Base-by-base conservation (phyloP, 805 yeast species). In the Nakazawaea ernobii region DNA sequence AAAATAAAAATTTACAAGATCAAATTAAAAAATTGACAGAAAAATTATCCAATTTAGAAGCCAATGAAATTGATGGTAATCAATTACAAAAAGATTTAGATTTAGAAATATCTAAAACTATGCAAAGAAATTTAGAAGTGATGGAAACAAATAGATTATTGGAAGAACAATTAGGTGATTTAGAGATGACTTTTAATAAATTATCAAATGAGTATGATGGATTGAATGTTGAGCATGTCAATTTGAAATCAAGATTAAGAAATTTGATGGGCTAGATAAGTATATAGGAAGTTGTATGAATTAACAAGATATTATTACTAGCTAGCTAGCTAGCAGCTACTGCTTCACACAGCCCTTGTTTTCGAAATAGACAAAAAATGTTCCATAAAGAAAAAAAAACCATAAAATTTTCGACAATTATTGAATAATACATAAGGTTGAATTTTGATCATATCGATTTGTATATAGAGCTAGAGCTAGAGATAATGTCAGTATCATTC, bases 91-190 rank as follows among this genome's bases (percentile, higher is more conserved):
- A 55, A 32, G 65, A 63, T 36, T 54, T 67, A 53, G 77, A 75
- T 48, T 63, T 66, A 40, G 86, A 82, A 56, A 71, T 82, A 54
- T 76, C 77, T 49, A 70, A 68, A 46, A 76, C 86, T 1, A 78
- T 80, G 77, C 76, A 75, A 44, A 69, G 84, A 49, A 83, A 84
- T 52, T 57, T 73, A 42, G 82, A 80, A 59, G 85, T 84, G n/a
- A 79, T 80, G 82, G 81, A 74, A 46, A 71, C 76, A 50, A 84
- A 83, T 53, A 67, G 77, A 50, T 63, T 69, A 32, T 61, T 82
- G 13, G 87, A 82, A 52, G 83, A 79, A 32, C 75, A 71, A 48
- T 59, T 80, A 1, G 64, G 65, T 11, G 56, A 62, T 13, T 60
- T 79, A 17, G 75, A 79, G 51, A 43, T 42, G 13, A 61, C 63